These are phyloP conservation scores for Colletotrichum sublineola DNA, from an alignment of 2,329 filamentous ascomycete genomes.

Conservation along the genomic window DNA sequence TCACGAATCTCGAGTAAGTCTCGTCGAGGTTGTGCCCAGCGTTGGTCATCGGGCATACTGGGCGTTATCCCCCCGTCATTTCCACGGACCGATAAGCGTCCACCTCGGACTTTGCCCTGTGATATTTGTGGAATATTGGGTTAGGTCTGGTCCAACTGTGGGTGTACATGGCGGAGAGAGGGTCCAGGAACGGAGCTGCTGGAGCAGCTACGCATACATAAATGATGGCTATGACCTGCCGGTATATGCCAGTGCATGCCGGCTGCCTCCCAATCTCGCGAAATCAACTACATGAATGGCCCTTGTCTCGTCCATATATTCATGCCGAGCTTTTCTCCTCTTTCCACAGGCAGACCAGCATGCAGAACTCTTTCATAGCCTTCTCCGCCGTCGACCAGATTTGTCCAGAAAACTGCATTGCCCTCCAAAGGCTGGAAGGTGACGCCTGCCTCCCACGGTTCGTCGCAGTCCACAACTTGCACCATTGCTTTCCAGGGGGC, in stretches of 20 bases:
- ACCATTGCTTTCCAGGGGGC: constrained; percentile 54
- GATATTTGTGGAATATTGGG: constrained; percentile 2
- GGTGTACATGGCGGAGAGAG: neutral
- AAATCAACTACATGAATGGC: constrained; percentile 41
- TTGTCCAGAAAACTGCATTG: constrained; percentile 58
- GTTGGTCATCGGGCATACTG: constrained; percentile 15
- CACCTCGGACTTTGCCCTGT: constrained; percentile 2
- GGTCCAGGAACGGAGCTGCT: too few relatives aligned
- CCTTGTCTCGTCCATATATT: constrained; percentile 54
- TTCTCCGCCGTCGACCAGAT: constrained; percentile 51
- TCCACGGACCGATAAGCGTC: neutral
- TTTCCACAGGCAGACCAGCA: constrained; percentile 55
- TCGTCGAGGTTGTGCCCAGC: neutral
- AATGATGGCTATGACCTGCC: neutral
- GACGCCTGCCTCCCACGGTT: constrained; percentile 55
- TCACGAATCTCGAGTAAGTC: constrained; percentile 23
- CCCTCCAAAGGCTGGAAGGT: constrained; percentile 55
- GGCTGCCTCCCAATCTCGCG: neutral
- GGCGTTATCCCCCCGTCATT: neutral
- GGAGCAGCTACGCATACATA: neutral
- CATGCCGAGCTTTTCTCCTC: constrained; percentile 57
- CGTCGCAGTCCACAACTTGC: constrained; percentile 56
- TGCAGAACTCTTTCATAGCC: constrained; percentile 57
- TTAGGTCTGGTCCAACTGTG: neutral
- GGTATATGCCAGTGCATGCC: neutral